Evolutionary conservation across 495 filamentous ascomycete species (phyloP), one percentile per base, ranked within the genome.

Genomic region (Melanomma pulvis-pyrius): DNA sequence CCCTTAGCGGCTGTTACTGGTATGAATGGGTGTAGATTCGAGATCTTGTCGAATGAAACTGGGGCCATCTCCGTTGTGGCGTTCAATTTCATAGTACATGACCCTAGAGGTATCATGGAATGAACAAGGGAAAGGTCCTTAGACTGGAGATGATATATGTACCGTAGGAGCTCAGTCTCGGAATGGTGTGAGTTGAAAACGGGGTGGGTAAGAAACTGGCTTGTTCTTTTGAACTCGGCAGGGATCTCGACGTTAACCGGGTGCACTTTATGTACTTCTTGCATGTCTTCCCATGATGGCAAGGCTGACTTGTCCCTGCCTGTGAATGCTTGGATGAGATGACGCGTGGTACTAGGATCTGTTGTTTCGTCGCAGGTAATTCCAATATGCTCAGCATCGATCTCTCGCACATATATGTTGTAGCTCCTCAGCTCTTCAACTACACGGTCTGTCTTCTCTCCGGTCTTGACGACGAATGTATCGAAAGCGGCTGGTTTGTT

Each of bases 41-140:
- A 85, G 77, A 96, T 93, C 71, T 92, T 88, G 12, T 89, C 88
- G 82, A 87, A 91, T 1, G 92, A 92, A 60, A 97, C 81, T 21
- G 94, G 90, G 11, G 91, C 84, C 91, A 96, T 98, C 76, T 98
- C 93, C 17, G 91, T 90, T 32, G 93, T 96, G 61, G 90, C 92
- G 74, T 98, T 98, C 47, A 98, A 87, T 83, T 98, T 98, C 94
- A 98, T 98, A 24, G 94, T 98, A 82, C 94, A 98, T 19, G 96
- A 98, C 28, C 94, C 94, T n/a, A 98, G 86, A 7, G 94, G 93
- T 67, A 98, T 98, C 94, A 98, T 98, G 12, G 96, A 98, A 80
- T 98, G 96, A 7, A 90, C 90, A 41, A 98, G 82, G 19, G 96
- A 98, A 5, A 98, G 81, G 75, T 98, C 94, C 77, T 96, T 97